These are phyloP conservation scores for Irpex rosettiformis DNA, from an alignment of 1,284 basidiomycete genomes.

Conservation along the genomic window DNA sequence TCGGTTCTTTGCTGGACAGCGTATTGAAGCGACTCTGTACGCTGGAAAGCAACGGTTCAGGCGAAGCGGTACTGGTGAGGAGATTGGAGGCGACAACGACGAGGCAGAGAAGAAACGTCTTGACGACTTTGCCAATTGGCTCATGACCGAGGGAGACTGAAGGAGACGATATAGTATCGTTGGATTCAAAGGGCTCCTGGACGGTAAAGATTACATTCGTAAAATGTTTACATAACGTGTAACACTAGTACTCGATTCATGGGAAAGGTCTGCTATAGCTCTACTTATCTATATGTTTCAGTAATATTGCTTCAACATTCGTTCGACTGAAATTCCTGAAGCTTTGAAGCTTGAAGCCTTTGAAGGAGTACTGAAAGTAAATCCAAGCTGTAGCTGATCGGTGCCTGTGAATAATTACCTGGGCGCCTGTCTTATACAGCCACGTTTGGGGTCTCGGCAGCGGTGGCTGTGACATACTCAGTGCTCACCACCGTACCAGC, in stretches of 20 bases:
- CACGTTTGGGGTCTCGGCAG: neutral
- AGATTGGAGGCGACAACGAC: constrained; percentile 58
- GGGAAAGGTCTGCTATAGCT: too few relatives aligned
- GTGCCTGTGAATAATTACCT: neutral
- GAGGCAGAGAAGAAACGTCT: constrained; percentile 80
- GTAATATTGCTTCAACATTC: too few relatives aligned
- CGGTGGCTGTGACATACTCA: constrained; percentile 1
- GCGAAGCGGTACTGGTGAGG: constrained; percentile 63
- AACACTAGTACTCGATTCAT: too few relatives aligned
- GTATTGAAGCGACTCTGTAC: constrained; percentile 80
- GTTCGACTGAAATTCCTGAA: too few relatives aligned
- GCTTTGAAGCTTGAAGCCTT: too few relatives aligned
- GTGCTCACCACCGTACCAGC: neutral
- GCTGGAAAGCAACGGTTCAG: constrained; percentile 80
- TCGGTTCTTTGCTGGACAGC: constrained; percentile 85
- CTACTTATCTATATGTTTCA: too few relatives aligned
- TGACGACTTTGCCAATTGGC: constrained; percentile 87
- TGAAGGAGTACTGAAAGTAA: too few relatives aligned
- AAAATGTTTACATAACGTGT: too few relatives aligned
- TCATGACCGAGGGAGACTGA: constrained; percentile 73
- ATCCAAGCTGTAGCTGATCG: too few relatives aligned
- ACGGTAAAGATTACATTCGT: too few relatives aligned
- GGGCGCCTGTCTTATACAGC: neutral
- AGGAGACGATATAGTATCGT: too few relatives aligned
- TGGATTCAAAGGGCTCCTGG: too few relatives aligned